These are phyloP conservation scores for Xylaria grammica DNA, from an alignment of 495 filamentous ascomycete species.

Conservation along the genomic window DNA sequence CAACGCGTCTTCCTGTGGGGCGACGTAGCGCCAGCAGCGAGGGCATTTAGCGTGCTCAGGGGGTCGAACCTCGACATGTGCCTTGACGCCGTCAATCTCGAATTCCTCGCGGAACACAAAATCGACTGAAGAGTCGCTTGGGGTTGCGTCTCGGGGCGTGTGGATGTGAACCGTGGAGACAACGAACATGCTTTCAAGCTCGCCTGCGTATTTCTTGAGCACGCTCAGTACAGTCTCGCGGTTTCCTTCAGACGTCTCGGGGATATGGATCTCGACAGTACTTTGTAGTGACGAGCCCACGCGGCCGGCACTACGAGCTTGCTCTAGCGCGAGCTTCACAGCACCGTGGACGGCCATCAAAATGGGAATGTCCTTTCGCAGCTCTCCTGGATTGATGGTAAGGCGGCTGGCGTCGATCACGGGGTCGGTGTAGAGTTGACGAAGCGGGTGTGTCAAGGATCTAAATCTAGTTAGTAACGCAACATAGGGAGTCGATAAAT, in stretches of 20 bases:
- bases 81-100: slow-evolving; percentile 52
- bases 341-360: slow-evolving; percentile 61
- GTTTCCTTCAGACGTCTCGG: slow-evolving; percentile 22
- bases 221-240: slow-evolving; percentile 33
- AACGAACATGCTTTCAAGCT: slow-evolving; percentile 77
- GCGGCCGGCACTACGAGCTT: slow-evolving; percentile 64
- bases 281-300: slow-evolving; percentile 78
- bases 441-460: slow-evolving; percentile 42
- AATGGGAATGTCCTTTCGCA: slow-evolving; percentile 60
- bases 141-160: slow-evolving; percentile 28
- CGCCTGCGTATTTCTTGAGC: slow-evolving; percentile 60
- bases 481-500: neutral
- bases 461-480: slow-evolving; percentile 15
- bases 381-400: slow-evolving; percentile 30
- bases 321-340: slow-evolving; percentile 74
- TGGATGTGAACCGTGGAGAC: slow-evolving; percentile 69
- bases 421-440: slow-evolving; percentile 48
- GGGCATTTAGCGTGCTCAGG: slow-evolving; percentile 74
- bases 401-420: slow-evolving; percentile 42
- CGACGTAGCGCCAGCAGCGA: slow-evolving; percentile 85
- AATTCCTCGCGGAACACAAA: slow-evolving; percentile 65
- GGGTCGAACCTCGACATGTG: slow-evolving; percentile 67
- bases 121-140: slow-evolving; percentile 35
- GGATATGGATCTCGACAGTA: slow-evolving; percentile 59
- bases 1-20: slow-evolving; percentile 61